Conservation (phyloP, 2,329 filamentous ascomycete species). For the Penicillium sp. region DNA sequence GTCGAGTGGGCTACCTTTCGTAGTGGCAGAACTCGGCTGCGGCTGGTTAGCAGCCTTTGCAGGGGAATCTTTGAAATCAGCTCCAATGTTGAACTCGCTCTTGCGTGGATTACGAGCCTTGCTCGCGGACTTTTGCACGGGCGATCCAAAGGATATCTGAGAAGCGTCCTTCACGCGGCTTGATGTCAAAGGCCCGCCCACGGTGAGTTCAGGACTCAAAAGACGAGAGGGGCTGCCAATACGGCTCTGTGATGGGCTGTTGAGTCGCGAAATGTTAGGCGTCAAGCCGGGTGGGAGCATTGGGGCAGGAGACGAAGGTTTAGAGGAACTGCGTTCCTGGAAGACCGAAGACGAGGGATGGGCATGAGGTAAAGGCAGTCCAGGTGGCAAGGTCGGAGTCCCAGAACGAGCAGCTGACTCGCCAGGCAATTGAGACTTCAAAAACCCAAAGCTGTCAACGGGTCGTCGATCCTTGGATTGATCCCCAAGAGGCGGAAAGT, state of each 20-base stretch:
- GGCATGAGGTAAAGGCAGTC: constrained; percentile 35
- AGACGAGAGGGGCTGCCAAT: constrained; percentile 19
- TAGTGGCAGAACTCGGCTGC: constrained; percentile 5
- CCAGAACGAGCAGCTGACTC: constrained; percentile 30
- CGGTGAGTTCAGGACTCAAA: constrained; percentile 23
- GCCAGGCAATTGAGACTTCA: constrained; percentile 29
- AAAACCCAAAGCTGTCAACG: constrained; percentile 31
- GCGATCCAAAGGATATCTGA: constrained; percentile 37
- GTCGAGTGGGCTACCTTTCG: constrained; percentile 30
- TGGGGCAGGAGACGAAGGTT: constrained; percentile 24
- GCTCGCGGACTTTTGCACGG: constrained; percentile 28
- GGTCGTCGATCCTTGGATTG: constrained; percentile 31
- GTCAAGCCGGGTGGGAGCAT: constrained; percentile 25
- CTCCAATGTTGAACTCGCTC: constrained; percentile 11
- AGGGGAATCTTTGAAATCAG: constrained; percentile 15
- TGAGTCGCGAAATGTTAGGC: constrained; percentile 20
- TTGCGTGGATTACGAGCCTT: constrained; percentile 24
- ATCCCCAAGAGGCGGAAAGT: constrained; percentile 41
- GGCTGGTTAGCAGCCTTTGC: constrained; percentile 5
- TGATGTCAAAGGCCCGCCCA: constrained; percentile 16
- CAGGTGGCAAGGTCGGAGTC: constrained; percentile 36
- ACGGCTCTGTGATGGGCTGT: constrained; percentile 24
- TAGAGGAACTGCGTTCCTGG: constrained; percentile 27
- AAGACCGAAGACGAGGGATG: constrained; percentile 32
- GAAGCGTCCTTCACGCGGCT: constrained; percentile 25